Conservation (phyloP, 2,329 filamentous ascomycete genomes). For the Pseudogymnoascus sp. region DNA sequence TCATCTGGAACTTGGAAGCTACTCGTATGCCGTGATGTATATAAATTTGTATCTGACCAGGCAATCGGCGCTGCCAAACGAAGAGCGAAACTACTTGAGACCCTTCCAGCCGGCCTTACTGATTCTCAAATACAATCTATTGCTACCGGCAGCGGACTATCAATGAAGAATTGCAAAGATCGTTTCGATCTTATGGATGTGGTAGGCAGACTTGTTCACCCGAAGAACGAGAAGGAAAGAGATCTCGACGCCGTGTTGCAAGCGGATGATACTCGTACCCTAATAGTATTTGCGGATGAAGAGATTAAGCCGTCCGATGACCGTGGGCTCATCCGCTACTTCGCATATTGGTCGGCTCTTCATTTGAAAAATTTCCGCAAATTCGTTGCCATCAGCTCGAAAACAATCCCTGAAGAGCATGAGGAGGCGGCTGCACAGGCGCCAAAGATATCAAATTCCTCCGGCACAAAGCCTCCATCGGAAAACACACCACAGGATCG, state of each 20-base stretch:
- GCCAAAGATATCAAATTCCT: not conserved
- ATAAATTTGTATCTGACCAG: slow-evolving; percentile 26
- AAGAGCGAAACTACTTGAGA: slow-evolving; percentile 19
- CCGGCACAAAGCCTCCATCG: not conserved
- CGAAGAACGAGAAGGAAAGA: not conserved
- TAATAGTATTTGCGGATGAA: slow-evolving; percentile 41
- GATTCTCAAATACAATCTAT: slow-evolving; percentile 23
- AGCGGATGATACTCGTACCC: slow-evolving; percentile 29
- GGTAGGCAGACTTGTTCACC: not conserved
- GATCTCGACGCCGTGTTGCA: slow-evolving; percentile 17
- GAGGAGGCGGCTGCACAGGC: not conserved
- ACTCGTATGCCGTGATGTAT: slow-evolving; percentile 22
- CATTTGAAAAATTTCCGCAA: slow-evolving; percentile 46
- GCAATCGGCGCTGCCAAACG: slow-evolving; percentile 25
- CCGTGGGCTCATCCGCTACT: slow-evolving; percentile 57
- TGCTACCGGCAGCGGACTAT: slow-evolving; percentile 20
- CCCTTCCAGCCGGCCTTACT: slow-evolving; percentile 12
- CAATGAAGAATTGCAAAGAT: slow-evolving; percentile 20
- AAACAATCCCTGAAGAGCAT: not conserved
- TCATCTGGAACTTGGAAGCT: slow-evolving; percentile 17
- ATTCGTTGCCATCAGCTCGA: slow-evolving; percentile 47
- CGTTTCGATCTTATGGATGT: slow-evolving; percentile 17
- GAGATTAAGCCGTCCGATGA: slow-evolving; percentile 53
- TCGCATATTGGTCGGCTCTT: slow-evolving; percentile 49
- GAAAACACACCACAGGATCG: not conserved